These are phyloP conservation scores for Aspergillus fijiensis DNA, from an alignment of 2,329 filamentous ascomycete genomes.

Conservation along the genomic window DNA sequence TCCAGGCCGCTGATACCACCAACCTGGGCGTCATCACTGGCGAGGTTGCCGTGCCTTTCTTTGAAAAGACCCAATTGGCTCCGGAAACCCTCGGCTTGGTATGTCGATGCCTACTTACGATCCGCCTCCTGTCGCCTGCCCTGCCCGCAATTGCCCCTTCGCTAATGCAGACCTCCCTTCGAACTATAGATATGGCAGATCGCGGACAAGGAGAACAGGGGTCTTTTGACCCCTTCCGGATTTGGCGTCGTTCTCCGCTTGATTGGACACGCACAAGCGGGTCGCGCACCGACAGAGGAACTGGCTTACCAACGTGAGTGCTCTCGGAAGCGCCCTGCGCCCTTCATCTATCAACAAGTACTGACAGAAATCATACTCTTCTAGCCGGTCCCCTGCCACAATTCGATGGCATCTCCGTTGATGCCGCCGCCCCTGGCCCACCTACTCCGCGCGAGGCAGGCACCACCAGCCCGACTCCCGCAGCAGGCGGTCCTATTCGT, in stretches of 20 bases:
- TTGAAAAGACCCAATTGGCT: constrained; percentile 89
- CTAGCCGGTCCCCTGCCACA: constrained; percentile 78
- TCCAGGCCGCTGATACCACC: constrained; percentile 88
- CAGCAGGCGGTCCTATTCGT: constrained; percentile 65
- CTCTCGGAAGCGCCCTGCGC: background rate
- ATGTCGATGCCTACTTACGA: constrained; percentile 35
- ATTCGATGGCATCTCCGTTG: constrained; percentile 73
- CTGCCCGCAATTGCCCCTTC: background rate
- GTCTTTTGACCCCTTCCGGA: constrained; percentile 85
- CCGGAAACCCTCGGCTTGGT: constrained; percentile 86
- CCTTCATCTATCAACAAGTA: background rate
- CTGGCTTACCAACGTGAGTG: constrained; percentile 72
- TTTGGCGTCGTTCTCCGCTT: constrained; percentile 91
- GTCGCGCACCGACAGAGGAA: constrained; percentile 75
- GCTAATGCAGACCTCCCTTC: background rate
- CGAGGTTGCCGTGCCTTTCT: constrained; percentile 95
- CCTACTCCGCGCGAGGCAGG: constrained; percentile 52
- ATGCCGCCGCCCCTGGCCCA: constrained; percentile 47
- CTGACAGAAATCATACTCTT: constrained; percentile 11
- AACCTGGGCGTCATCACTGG: constrained; percentile 91
- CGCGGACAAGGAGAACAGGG: constrained; percentile 93
- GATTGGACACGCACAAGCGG: constrained; percentile 92
- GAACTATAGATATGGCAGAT: constrained; percentile 89
- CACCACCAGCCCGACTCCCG: constrained; percentile 44
- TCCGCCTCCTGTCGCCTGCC: background rate